Evolutionary conservation across 306 rosid genomes (phyloP).

Genomic region (Dalbergia cultrata): DNA sequence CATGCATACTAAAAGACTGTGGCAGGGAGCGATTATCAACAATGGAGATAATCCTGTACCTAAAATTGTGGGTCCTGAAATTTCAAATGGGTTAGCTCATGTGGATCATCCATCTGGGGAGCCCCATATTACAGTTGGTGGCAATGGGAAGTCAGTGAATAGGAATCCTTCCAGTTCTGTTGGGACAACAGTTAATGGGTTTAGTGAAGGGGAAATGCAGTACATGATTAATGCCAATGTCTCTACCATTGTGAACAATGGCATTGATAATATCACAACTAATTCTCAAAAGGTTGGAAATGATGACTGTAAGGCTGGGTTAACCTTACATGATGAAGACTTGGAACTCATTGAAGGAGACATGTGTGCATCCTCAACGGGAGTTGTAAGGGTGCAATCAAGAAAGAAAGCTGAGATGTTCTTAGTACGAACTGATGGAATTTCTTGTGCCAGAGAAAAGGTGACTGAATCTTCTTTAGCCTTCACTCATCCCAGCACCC

Average conservation of each 20-base stretch:
- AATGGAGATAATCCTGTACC: slow-evolving; percentile 42
- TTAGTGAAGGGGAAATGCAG: slow-evolving; percentile 54
- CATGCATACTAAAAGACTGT: slow-evolving; percentile 43
- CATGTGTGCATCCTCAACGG: slow-evolving; percentile 96
- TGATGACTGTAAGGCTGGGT: slow-evolving; percentile 51
- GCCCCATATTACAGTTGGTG: slow-evolving; percentile 50
- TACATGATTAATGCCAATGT: slow-evolving; percentile 38
- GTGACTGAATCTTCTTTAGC: slow-evolving; percentile 97
- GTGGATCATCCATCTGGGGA: slow-evolving; percentile 48
- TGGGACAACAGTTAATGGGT: slow-evolving; percentile 55
- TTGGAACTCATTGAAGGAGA: slow-evolving; percentile 67
- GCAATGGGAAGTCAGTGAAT: slow-evolving; percentile 51
- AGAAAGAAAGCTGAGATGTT: slow-evolving; percentile 99
- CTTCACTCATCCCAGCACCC: slow-evolving; percentile 97
- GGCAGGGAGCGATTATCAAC: slow-evolving; percentile 43
- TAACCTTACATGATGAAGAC: slow-evolving; percentile 60
- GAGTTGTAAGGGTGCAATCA: slow-evolving; percentile 98
- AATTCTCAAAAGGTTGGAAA: slow-evolving; percentile 51
- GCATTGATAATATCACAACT: slow-evolving; percentile 46
- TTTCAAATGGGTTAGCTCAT: slow-evolving; percentile 54
- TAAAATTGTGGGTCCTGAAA: slow-evolving; percentile 53
- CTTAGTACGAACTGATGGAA: slow-evolving; percentile 94
- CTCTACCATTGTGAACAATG: slow-evolving; percentile 45
- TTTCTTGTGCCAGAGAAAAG: slow-evolving; percentile 91
- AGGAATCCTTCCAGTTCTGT: slow-evolving; percentile 54